Evolutionary conservation across 2,329 filamentous ascomycete species (phyloP), one percentile per base, ranked within the genome.

Genomic region (Tolypocladium cylindrosporum): DNA sequence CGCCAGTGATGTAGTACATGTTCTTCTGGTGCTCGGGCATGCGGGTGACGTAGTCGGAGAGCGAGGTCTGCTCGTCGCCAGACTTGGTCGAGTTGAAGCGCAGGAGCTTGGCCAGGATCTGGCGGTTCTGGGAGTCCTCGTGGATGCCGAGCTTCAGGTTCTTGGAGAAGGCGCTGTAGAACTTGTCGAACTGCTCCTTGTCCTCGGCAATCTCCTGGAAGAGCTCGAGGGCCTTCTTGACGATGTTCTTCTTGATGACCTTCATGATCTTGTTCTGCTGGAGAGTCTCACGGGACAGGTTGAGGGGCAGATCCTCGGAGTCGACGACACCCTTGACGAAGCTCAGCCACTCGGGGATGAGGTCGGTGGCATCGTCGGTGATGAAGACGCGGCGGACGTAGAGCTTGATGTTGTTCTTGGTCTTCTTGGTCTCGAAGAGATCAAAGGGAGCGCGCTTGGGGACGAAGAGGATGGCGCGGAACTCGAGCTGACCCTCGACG

Each of bases 211-310:
- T 99, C 84, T 99, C 94, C 71, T 87, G 86, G 89, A 99, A 99
- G 76, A 99, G 91, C 85, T 99, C 94, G 66, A 99, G 91, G 65
- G 91, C 90, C 90, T 99, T 99, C 92, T 97, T 99, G 85, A 99
- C 92, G 66, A 99, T 96, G 88, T 99, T 99, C 91, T 99, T 99
- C 88, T 95, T 96, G 86, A 97, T 97, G 78, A 97, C 94, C 89
- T 97, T 97, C 94, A 97, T 97, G 85, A 99, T 99, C 91, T 97
- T 97, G 90, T 97, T 99, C 85, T 97, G 94, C 82, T 99, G 94
- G 55, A 99, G 91, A 59, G 93, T 97, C 88, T 99, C 94, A 89
- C 94, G 94, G 73, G 94, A 97, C 82, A 99, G 79, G 87, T 99
- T 99, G 77, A 99, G 89, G 69, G 94, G 94, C 63, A 99, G 89